These are phyloP conservation scores for Pilaira anomala DNA, from an alignment of 192 early-diverging fungal genomes.

Conservation along the genomic window DNA sequence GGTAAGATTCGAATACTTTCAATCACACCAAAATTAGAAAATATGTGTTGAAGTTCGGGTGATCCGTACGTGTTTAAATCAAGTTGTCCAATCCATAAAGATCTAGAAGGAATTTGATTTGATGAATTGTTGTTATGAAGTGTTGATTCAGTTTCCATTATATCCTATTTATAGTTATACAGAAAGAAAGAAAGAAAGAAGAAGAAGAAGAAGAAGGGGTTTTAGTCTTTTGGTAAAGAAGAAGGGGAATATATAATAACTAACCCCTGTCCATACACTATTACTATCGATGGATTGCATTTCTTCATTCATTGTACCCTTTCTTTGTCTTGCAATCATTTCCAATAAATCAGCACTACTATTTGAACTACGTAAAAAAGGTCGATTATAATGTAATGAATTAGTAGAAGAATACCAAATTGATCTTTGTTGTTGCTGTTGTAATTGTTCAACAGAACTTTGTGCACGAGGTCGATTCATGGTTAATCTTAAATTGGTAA, in stretches of 20 bases:
- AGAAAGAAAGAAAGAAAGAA: background rate
- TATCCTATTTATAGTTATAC: background rate
- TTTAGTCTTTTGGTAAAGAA: background rate
- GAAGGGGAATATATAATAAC: background rate
- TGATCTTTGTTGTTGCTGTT: background rate
- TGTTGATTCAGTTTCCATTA: background rate
- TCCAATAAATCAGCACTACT: constrained; percentile 22
- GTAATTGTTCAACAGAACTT: constrained; percentile 3
- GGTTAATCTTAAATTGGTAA: constrained; percentile 10
- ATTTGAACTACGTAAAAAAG: constrained; percentile 12
- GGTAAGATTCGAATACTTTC: constrained; percentile 84
- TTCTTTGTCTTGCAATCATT: constrained; percentile 17
- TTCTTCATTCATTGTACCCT: background rate
- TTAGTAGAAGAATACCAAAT: background rate
- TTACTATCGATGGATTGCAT: constrained; percentile 1
- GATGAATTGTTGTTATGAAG: background rate
- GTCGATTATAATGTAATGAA: too few relatives aligned
- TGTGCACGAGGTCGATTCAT: constrained; percentile 17
- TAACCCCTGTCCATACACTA: constrained; percentile 10
- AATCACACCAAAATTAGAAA: constrained; percentile 85
- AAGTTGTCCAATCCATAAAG: constrained; percentile 93
- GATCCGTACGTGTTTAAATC: constrained; percentile 41
- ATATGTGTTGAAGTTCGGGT: constrained; percentile 69
- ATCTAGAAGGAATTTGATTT: constrained; percentile 67
- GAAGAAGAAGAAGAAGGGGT: background rate